A percentile compares a stretch with the other conserved stretches of the same genome.
Evolutionary conservation across 345 rosid species (phyloP).

Genomic region (Firmiana major): DNA sequence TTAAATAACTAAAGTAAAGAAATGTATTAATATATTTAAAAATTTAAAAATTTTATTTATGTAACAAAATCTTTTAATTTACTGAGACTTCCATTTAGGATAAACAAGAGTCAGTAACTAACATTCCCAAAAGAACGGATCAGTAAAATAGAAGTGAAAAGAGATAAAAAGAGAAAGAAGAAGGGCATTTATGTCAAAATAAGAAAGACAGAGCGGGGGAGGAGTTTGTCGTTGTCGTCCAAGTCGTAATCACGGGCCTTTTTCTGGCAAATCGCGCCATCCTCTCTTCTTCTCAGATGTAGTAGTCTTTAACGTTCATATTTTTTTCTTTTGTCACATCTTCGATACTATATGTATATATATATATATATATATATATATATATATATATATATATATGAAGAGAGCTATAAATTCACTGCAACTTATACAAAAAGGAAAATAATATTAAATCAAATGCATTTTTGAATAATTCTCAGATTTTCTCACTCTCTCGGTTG

Average conservation of each 20-base stretch:
- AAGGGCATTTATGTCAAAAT: constrained; percentile 19
- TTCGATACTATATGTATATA: neutral
- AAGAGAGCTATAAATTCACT: neutral
- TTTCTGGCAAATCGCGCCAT: constrained; percentile 38
- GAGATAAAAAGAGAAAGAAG: neutral
- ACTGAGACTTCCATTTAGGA: neutral
- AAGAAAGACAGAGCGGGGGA: neutral
- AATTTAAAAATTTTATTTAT: too few relatives aligned
- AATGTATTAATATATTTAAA: too few relatives aligned
- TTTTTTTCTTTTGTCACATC: neutral
- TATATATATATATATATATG: neutral
- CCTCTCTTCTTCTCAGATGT: neutral
- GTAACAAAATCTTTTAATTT: too few relatives aligned
- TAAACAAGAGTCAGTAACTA: neutral
- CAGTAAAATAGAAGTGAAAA: neutral
- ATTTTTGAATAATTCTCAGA: neutral
- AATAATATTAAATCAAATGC: neutral
- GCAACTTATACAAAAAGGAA: neutral
- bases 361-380: neutral
- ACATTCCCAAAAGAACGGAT: neutral
- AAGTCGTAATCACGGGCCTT: constrained; percentile 34
- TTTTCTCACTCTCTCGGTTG: neutral
- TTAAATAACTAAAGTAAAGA: too few relatives aligned
- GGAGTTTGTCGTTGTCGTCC: constrained; percentile 22
- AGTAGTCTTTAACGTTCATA: neutral